These are phyloP conservation scores for Exophiala spinifera DNA, from an alignment of 2,329 filamentous ascomycete species.

Conservation along the genomic window DNA sequence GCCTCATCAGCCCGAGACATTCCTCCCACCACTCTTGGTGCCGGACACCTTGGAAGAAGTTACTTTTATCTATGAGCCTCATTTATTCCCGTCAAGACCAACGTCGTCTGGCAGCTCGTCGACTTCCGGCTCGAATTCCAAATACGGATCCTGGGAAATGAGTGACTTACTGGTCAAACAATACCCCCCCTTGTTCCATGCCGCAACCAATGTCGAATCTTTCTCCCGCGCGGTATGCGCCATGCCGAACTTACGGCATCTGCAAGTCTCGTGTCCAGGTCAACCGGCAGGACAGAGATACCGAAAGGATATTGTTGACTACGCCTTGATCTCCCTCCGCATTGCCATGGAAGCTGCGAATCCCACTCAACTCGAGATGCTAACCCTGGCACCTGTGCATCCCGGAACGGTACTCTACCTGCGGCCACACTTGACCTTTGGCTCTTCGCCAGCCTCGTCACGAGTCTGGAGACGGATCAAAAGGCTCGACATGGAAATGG, in stretches of 20 bases:
- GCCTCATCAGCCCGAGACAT: conserved; percentile 72
- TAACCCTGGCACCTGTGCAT: conserved; percentile 72
- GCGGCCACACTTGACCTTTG: conserved; percentile 70
- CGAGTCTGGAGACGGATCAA: conserved; percentile 75
- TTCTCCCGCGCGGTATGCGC: conserved; percentile 73
- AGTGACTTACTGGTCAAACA: conserved; percentile 80
- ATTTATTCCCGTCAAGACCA: conserved; percentile 58
- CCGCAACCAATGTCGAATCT: conserved; percentile 79
- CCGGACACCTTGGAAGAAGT: conserved; percentile 73
- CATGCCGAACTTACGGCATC: conserved; percentile 67
- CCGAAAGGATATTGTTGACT: conserved; percentile 76
- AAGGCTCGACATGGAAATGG: conserved; percentile 69
- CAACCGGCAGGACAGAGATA: conserved; percentile 68
- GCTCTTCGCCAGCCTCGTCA: conserved; percentile 67
- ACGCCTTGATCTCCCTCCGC: conserved; percentile 80
- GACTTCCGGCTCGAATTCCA: conserved; percentile 50
- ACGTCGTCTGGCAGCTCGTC: conserved; percentile 46
- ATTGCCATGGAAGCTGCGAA: conserved; percentile 75
- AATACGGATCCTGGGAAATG: conserved; percentile 75
- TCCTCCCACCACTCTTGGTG: conserved; percentile 79
- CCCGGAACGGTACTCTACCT: conserved; percentile 74
- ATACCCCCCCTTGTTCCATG: conserved; percentile 85
- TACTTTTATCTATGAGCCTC: conserved; percentile 76
- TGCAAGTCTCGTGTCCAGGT: conserved; percentile 73
- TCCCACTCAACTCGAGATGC: conserved; percentile 61